Percentiles rank a stretch among this genome's conserved stretches.
These are phyloP conservation scores for Arabis alpina DNA, from an alignment of 345 rosid genomes.

Conservation along the genomic window DNA sequence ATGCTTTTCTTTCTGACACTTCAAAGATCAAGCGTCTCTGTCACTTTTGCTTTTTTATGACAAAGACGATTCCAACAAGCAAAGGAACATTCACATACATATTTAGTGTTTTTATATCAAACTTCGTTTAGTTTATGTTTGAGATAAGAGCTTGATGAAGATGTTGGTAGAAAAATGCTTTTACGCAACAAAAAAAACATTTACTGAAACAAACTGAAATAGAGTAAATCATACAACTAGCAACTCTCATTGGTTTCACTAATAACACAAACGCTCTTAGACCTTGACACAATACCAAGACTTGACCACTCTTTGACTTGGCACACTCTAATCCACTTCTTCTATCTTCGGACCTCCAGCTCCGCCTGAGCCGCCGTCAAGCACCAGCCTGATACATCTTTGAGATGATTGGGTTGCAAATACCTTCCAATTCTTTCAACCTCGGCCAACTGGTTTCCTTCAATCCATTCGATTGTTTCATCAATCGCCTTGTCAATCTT, in stretches of 20 bases:
- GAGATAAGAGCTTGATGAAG: too few relatives aligned
- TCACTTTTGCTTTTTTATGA: constrained; percentile 13
- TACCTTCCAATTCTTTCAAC: constrained; percentile 54
- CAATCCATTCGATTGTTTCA: constrained; percentile 52
- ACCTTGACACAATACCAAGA: not conserved
- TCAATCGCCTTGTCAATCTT: constrained; percentile 48
- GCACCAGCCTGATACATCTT: constrained; percentile 50
- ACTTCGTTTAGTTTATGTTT: too few relatives aligned
- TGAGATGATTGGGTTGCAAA: constrained; percentile 50
- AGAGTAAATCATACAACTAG: constrained; percentile 21
- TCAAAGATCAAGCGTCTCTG: constrained; percentile 19
- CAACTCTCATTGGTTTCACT: not conserved
- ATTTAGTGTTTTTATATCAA: too few relatives aligned
- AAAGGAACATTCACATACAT: constrained; percentile 21
- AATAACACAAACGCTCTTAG: not conserved
- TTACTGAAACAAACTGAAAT: constrained; percentile 7
- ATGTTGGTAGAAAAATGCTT: too few relatives aligned
- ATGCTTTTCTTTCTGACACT: constrained; percentile 31
- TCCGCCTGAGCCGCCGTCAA: constrained; percentile 23
- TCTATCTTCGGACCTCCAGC: constrained; percentile 58
- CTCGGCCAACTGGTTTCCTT: constrained; percentile 50
- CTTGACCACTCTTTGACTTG: not conserved
- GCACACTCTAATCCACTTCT: constrained; percentile 48
- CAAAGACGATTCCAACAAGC: constrained; percentile 30
- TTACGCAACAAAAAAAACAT: too few relatives aligned